Percentiles rank a stretch among this genome's conserved stretches.
These are phyloP conservation scores for Thalassiosira hispida DNA, from an alignment of 352 stramenopile genomes.

Conservation along the genomic window DNA sequence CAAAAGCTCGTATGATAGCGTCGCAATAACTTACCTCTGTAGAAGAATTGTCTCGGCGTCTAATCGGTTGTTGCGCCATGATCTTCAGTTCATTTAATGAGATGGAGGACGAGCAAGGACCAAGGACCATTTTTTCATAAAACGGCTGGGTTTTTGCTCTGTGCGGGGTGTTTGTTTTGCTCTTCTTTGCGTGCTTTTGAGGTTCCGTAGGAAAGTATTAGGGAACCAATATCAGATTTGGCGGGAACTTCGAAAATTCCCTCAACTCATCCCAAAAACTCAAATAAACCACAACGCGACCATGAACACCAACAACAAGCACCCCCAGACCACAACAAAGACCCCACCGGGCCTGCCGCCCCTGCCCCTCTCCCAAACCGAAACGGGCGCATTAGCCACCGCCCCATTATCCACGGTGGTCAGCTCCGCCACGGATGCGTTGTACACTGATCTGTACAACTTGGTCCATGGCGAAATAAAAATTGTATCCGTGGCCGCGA, in stretches of 20 bases:
- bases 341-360: conserved; percentile 10
- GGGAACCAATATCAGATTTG: no score
- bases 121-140: no score
- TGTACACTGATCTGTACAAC: conserved; percentile 80
- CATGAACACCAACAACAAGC: not conserved
- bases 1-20: no score
- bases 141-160: no score
- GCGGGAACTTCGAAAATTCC: no score
- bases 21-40: not conserved
- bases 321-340: not conserved
- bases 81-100: not conserved
- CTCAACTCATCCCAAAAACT: no score
- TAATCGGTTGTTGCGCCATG: conserved; percentile 1
- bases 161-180: no score
- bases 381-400: conserved; percentile 71
- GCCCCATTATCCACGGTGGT: conserved; percentile 69
- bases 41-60: conserved; percentile 8
- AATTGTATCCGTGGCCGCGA: conserved; percentile 39
- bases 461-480: conserved; percentile 77
- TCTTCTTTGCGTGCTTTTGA: no score
- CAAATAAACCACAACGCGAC: no score
- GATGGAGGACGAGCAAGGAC: no score
- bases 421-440: conserved; percentile 67
- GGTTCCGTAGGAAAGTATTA: no score
- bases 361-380: conserved; percentile 53